phyloP scores from a whole-genome alignment of 306 rosid genomes.

The Vigna reflexopilosa region DNA sequence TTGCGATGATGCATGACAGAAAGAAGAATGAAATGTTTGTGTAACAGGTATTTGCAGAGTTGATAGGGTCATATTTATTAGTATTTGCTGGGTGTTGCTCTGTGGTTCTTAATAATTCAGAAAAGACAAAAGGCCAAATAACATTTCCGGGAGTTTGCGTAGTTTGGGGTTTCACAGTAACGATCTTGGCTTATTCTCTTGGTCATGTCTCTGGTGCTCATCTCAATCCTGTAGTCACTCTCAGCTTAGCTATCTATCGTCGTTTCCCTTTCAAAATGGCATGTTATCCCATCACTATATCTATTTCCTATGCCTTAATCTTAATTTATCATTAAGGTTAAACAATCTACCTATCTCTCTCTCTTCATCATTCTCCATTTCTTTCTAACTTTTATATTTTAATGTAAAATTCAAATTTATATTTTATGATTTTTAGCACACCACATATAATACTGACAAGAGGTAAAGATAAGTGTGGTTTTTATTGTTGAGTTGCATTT shows the following conservation, averaged over 20 bases:
- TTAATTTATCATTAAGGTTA: no score
- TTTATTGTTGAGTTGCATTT: no score
- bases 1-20: not conserved
- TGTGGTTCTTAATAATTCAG: slow-evolving; percentile 51
- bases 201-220: slow-evolving; percentile 80
- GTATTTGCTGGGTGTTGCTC: slow-evolving; percentile 68
- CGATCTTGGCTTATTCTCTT: slow-evolving; percentile 62
- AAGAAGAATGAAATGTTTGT: not conserved
- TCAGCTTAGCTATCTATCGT: slow-evolving; percentile 59
- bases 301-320: no score
- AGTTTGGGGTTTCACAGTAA: slow-evolving; percentile 59
- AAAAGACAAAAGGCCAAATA: slow-evolving; percentile 55
- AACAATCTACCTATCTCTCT: no score
- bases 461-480: no score
- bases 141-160: slow-evolving; percentile 67
- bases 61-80: slow-evolving; percentile 65
- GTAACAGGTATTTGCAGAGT: slow-evolving; percentile 69
- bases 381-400: no score
- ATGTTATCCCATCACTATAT: not conserved
- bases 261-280: slow-evolving; percentile 59
- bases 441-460: no score
- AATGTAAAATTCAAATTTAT: no score
- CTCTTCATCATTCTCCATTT: no score
- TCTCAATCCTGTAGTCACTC: slow-evolving; percentile 67
- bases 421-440: no score